Evolutionary conservation across 129 eudicot genomes (phyloP).

Genomic region (Calendula officinalis): DNA sequence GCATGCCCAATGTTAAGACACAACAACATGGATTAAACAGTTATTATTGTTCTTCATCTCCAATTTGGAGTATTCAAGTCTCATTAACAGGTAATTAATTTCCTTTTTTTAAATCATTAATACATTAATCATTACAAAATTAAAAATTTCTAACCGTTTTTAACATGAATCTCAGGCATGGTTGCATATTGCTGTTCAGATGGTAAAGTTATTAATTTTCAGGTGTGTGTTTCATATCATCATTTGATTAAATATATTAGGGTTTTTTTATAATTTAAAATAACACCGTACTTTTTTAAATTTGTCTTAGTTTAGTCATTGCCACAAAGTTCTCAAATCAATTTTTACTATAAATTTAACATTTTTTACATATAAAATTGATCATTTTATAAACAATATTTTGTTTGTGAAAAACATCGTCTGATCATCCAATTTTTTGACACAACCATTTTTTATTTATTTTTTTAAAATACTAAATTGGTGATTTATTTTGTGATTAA

Average conservation of each 20-base stretch:
- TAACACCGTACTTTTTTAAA: no score
- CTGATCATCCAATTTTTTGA: no score
- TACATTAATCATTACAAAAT: no score
- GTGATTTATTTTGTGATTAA: neutral
- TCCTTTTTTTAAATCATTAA: neutral
- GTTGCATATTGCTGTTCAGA: constrained; percentile 91
- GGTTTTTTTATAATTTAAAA: neutral
- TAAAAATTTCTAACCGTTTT: neutral
- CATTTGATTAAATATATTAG: neutral
- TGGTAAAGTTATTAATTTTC: constrained; percentile 74
- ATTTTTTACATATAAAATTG: no score
- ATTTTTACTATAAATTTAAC: no score
- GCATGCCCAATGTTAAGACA: constrained; percentile 50
- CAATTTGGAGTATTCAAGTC: constrained; percentile 78
- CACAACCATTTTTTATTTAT: no score
- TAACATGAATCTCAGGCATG: constrained; percentile 46
- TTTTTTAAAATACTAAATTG: neutral
- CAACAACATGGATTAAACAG: constrained; percentile 58
- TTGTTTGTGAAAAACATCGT: no score
- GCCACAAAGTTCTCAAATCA: no score
- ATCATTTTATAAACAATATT: no score
- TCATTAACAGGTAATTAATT: constrained; percentile 59
- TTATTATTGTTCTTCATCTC: constrained; percentile 58
- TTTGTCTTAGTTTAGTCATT: no score
- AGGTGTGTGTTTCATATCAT: constrained; percentile 47